phyloP scores from a whole-genome alignment of 371 early-diverging fungal genomes.

The Mucor sp. region DNA sequence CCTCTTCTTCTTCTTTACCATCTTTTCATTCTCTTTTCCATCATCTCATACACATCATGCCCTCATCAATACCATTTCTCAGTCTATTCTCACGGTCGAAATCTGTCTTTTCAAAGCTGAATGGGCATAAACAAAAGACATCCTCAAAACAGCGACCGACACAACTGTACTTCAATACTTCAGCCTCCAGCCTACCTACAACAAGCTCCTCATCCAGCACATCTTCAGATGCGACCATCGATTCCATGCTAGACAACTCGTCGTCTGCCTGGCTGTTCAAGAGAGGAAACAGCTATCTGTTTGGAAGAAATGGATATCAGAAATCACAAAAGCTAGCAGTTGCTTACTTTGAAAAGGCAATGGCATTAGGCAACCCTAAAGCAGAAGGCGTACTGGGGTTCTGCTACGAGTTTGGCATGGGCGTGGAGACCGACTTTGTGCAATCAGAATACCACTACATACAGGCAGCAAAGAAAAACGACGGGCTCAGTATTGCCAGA shows the following conservation, averaged over 20 bases:
- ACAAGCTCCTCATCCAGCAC: background rate
- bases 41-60: constrained; percentile 9
- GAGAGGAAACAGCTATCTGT: constrained; percentile 45
- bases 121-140: background rate
- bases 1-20: constrained; percentile 10
- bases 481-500: constrained; percentile 59
- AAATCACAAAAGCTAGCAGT: constrained; percentile 44
- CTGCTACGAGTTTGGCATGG: constrained; percentile 80
- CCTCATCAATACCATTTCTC: constrained; percentile 11
- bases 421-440: constrained; percentile 53
- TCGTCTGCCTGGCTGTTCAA: constrained; percentile 26
- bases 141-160: background rate
- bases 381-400: constrained; percentile 58
- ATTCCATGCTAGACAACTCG: background rate
- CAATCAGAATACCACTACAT: constrained; percentile 60
- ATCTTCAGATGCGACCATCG: background rate
- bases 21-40: constrained; percentile 10
- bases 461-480: constrained; percentile 40
- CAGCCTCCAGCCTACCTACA: background rate
- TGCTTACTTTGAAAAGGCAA: constrained; percentile 43
- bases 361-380: constrained; percentile 38
- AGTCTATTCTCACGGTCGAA: constrained; percentile 18
- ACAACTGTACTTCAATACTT: constrained; percentile 2
- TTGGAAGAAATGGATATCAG: constrained; percentile 52
- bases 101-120: constrained; percentile 19